phyloP scores from a whole-genome alignment of 2,329 filamentous ascomycete genomes.

The Botrytis galanthina region DNA sequence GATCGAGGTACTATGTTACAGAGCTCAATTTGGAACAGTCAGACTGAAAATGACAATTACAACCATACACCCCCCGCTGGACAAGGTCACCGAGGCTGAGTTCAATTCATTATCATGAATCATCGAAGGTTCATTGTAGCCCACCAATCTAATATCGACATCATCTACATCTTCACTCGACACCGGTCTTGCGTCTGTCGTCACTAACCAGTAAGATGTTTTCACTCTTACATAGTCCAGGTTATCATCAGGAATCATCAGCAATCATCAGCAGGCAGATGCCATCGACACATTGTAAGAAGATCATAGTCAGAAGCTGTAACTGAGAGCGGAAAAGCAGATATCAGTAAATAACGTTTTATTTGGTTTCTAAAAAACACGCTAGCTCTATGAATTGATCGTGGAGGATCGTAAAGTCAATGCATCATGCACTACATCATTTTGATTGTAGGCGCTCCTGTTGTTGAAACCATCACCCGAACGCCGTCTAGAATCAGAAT shows the following conservation, averaged over 20 bases:
- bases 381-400: slow-evolving; percentile 37
- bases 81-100: slow-evolving; percentile 39
- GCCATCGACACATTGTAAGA: slow-evolving; percentile 17
- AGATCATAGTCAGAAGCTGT: slow-evolving; percentile 13
- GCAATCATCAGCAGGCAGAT: not conserved
- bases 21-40: slow-evolving; percentile 36
- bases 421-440: slow-evolving; percentile 31
- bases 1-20: slow-evolving; percentile 35
- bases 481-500: slow-evolving; percentile 45
- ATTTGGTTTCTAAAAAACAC: slow-evolving; percentile 28
- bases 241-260: not conserved
- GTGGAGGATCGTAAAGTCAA: slow-evolving; percentile 39
- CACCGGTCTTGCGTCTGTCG: not conserved
- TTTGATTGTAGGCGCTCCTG: slow-evolving; percentile 41
- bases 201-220: not conserved
- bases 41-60: slow-evolving; percentile 35
- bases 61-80: slow-evolving; percentile 48
- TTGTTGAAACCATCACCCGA: slow-evolving; percentile 56
- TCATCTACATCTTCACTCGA: slow-evolving; percentile 23
- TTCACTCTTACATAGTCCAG: slow-evolving; percentile 5
- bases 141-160: not conserved
- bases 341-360: slow-evolving; percentile 21
- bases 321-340: not conserved
- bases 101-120: not conserved
- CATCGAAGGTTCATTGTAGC: slow-evolving; percentile 1